Base-by-base conservation (phyloP, 2,329 filamentous ascomycete genomes). In the Claviceps pazoutovae region DNA sequence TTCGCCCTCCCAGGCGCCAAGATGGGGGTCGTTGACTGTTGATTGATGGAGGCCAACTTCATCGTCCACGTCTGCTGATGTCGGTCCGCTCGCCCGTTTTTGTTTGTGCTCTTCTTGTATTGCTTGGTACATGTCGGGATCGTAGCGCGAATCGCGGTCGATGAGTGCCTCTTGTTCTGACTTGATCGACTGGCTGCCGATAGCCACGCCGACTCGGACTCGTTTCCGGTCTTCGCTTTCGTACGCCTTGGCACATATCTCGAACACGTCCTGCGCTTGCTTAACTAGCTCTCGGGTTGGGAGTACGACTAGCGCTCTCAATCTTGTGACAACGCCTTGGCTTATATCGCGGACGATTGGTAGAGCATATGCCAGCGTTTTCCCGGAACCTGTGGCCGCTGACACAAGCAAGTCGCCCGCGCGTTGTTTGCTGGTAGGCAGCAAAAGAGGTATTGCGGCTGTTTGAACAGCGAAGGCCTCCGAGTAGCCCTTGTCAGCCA, bases 351-450 rank as follows among this genome's bases (percentile, higher is more conserved):
- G 80, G 4, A 95, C 77, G 53, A 98, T 81, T 0, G 93, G 93
- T 2, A 98, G 71, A 0, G 91, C 80, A 61, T 98, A 98, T 0
- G 91, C 86, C 16, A 98, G 68, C 0, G 93, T 98, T 65, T 98
- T 98, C 52, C 93, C 93, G 0, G 93, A 97, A 8, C 93, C 93
- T 0, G 93, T 98, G 1, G 91, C 86, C 0, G 94, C 93, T 7
- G 89, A 93, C 2, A 98, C 83, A 45, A 95, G 84, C 4, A 98
- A 68, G 64, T 98, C 93, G 5, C 88, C 86, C 1, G 78, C 70
- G 38, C 81, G 75, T 38, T 77, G 71, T 52, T 76, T 72, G 43
- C 77, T 74, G 0, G 76, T 79, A 21, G 80, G 82, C 4, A 95
- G 72, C 5, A 98, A 75, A 42, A 95, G 73, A 1, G 91, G 90